These are phyloP conservation scores for Saccharomyces pastorianus DNA, from an alignment of 1,139 yeast genomes.

Conservation along the genomic window DNA sequence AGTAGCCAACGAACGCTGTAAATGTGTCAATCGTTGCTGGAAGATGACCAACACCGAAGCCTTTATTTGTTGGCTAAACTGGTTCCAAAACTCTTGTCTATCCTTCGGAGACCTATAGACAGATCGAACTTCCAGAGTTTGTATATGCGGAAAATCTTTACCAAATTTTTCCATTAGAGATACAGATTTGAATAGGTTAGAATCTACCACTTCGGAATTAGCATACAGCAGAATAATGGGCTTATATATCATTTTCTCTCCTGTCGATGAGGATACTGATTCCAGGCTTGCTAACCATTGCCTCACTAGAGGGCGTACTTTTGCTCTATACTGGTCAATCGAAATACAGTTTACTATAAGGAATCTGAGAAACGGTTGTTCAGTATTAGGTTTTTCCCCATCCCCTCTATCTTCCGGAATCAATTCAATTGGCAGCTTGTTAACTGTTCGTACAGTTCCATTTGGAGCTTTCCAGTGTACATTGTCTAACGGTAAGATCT, in stretches of 20 bases:
- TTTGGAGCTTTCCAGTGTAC: conserved; percentile 68
- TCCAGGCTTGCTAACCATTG: conserved; percentile 62
- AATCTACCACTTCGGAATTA: conserved; percentile 26
- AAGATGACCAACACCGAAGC: conserved; percentile 20
- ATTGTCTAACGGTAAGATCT: conserved; percentile 58
- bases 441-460: conserved; percentile 56
- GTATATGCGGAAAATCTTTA: conserved; percentile 29
- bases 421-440: conserved; percentile 50
- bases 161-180: conserved; percentile 28
- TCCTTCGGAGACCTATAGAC: conserved; percentile 30
- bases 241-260: conserved; percentile 1
- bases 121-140: conserved; percentile 26
- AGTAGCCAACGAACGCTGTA: conserved; percentile 1
- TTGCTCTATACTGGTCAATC: conserved; percentile 66
- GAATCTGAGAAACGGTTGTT: conserved; percentile 50
- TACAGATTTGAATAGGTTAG: conserved; percentile 27
- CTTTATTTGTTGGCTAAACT: conserved; percentile 20
- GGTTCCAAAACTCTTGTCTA: conserved; percentile 27
- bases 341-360: conserved; percentile 63
- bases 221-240: conserved; percentile 26
- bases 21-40: conserved; percentile 17
- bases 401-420: conserved; percentile 44
- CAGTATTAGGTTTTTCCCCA: conserved; percentile 7
- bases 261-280: background rate
- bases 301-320: conserved; percentile 68